A percentile compares a stretch with the other conserved stretches of the same genome.
phyloP scores from a whole-genome alignment of 2,329 filamentous ascomycete species.

The Karstenula rhodostoma region DNA sequence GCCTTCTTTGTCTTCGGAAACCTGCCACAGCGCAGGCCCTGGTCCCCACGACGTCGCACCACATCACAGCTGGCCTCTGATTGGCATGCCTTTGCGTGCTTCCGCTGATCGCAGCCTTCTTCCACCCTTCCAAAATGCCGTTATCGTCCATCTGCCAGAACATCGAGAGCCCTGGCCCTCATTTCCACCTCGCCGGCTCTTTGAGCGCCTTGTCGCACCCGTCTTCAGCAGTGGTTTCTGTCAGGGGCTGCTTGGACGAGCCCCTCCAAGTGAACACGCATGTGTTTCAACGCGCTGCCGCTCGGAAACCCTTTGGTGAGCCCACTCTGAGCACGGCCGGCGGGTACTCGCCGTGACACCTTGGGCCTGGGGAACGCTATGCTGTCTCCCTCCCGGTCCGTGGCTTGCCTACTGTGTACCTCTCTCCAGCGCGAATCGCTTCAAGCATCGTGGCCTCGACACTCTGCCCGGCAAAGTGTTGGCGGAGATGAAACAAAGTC shows the following conservation, averaged over 20 bases:
- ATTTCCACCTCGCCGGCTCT: conserved; percentile 15
- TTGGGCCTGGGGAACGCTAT: conserved; percentile 42
- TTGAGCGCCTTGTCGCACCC: background rate
- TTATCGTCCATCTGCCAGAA: conserved; percentile 35
- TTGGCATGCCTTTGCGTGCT: conserved; percentile 22
- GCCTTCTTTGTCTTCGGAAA: background rate
- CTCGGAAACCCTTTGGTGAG: conserved; percentile 25
- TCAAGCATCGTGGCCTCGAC: conserved; percentile 32
- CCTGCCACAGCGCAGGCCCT: conserved; percentile 6
- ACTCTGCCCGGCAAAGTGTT: conserved; percentile 27
- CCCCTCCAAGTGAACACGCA: conserved; percentile 36
- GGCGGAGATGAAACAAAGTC: conserved; percentile 43
- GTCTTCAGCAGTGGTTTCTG: conserved; percentile 26
- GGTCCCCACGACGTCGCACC: conserved; percentile 7
- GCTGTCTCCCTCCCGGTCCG: conserved; percentile 20
- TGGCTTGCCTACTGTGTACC: background rate
- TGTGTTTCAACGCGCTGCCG: conserved; percentile 33
- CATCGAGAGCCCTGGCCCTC: conserved; percentile 16
- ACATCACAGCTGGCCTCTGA: conserved; percentile 37
- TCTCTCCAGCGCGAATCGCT: background rate
- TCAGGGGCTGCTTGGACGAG: conserved; percentile 35
- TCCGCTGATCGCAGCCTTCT: background rate
- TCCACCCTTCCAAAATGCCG: conserved; percentile 25
- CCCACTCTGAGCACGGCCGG: conserved; percentile 28
- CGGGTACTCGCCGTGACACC: conserved; percentile 33